Base-by-base conservation (phyloP, 805 yeast genomes). In the Huiozyma naganishii region DNA sequence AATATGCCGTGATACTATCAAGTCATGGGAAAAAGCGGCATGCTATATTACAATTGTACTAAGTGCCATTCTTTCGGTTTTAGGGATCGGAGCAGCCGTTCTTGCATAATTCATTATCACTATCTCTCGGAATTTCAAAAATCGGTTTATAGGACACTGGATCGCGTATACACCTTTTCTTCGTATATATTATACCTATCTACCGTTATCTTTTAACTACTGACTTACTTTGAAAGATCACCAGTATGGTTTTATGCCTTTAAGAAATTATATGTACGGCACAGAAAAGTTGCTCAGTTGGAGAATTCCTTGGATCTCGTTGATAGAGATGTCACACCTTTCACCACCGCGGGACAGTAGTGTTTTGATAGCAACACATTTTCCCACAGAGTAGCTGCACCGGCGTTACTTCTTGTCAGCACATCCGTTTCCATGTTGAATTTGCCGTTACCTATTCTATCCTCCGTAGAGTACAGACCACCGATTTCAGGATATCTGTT, bases 301-400 rank as follows among this genome's bases (percentile, higher is more conserved):
- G 50, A 42, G 9, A 32, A 47, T 11, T 53, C 62, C 39, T 53
- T 58, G 1, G 67, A 58, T 48, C 64, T 66, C 37, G 67, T 66
- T 29, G 68, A 47, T 41, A 76, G 45, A 5, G 71, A 50, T 47
- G 63, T 70, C 2, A 71, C 75, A 11, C 87, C 89, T 53, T 80
- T 81, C 23, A 79, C 72, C n/a, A 89, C 85, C 45, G 74, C 65
- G 2, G 95, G 95, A 48, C 87, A 76, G 58, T 85, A 92, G 62
- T 92, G 97, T 48, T 79, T 76, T 45, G 80, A 82, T 45, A 92
- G 67, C 36, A 90, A 63, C 6, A 80, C 80, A 42, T 79, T 77
- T 57, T 92, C 98, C 95, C 95, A 92, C 32, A 90, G 65, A 0
- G 88, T 82, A 1, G 97, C 94, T 12, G 90, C 92, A 37, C 82